Evolutionary conservation across 108 stramenopile species (phyloP).

Genomic region (Aurantiochytrium sp.): DNA sequence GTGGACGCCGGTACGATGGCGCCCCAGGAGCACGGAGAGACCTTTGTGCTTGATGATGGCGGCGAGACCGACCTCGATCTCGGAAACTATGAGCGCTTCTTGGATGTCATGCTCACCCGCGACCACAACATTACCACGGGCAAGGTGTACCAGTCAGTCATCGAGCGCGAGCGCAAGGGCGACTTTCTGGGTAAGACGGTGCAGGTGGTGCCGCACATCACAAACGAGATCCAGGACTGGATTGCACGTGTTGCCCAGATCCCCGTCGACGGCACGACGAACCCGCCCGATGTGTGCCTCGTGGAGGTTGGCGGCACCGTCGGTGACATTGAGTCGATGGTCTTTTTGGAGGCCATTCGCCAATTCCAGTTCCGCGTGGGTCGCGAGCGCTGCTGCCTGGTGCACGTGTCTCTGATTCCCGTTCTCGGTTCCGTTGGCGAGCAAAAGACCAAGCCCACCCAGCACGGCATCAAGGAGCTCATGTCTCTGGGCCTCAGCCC

Average conservation of each 20-base stretch:
- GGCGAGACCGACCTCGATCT: slow-evolving; percentile 97
- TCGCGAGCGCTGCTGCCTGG: slow-evolving; percentile 78
- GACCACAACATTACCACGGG: slow-evolving; percentile 95
- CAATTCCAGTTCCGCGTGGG: slow-evolving; percentile 96
- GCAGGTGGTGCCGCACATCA: slow-evolving; percentile 77
- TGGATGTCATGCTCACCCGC: slow-evolving; percentile 69
- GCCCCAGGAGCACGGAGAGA: slow-evolving; percentile 90
- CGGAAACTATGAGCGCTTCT: slow-evolving; percentile 96
- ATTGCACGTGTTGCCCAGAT: slow-evolving; percentile 70
- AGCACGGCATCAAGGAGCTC: slow-evolving; percentile 94
- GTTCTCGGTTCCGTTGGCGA: slow-evolving; percentile 80
- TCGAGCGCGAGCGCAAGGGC: slow-evolving; percentile 83
- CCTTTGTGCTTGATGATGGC: slow-evolving; percentile 90
- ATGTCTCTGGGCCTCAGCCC: slow-evolving; percentile 81
- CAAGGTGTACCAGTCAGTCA: slow-evolving; percentile 87
- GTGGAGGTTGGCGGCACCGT: slow-evolving; percentile 99
- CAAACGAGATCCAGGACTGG: slow-evolving; percentile 78
- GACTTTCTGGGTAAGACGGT: slow-evolving; percentile 98
- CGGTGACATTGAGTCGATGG: slow-evolving; percentile 83
- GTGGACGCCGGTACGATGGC: slow-evolving; percentile 96
- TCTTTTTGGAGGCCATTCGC: slow-evolving; percentile 28
- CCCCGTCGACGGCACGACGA: slow-evolving; percentile 56
- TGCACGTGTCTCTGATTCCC: slow-evolving; percentile 92
- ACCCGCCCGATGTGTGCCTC: slow-evolving; percentile 85
- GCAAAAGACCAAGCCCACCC: slow-evolving; percentile 99